Percentiles rank a stretch among this genome's conserved stretches.
These are phyloP conservation scores for Vanderwaltozyma verrucispora DNA, from an alignment of 805 yeast species.

Conservation along the genomic window DNA sequence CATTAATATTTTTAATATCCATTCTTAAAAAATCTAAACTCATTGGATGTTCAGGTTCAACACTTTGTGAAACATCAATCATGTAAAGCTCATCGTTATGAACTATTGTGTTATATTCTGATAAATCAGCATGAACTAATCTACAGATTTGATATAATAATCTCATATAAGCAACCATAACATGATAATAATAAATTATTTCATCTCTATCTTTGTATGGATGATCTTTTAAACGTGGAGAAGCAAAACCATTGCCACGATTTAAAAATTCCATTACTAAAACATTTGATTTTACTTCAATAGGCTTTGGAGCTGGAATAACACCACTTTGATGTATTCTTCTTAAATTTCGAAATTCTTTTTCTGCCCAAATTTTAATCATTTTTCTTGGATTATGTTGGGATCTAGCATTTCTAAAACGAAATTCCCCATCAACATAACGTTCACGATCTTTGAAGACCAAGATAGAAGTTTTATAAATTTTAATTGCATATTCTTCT, in stretches of 20 bases:
- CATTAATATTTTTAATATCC: constrained; percentile 95
- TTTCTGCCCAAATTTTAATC: constrained; percentile 98
- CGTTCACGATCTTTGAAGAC: constrained; percentile 96
- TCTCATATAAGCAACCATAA: constrained; percentile 76
- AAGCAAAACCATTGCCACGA: constrained; percentile 74
- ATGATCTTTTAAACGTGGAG: constrained; percentile 83
- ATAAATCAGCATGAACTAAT: constrained; percentile 90
- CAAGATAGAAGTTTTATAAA: constrained; percentile 89
- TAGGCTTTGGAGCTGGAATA: constrained; percentile 89
- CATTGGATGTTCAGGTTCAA: constrained; percentile 97
- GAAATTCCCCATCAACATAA: constrained; percentile 90
- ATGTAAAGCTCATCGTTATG: constrained; percentile 72
- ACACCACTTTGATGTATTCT: constrained; percentile 61
- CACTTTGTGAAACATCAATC: constrained; percentile 95
- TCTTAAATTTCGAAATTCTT: constrained; percentile 87
- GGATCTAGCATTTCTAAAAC: constrained; percentile 77
- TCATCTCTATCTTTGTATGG: constrained; percentile 59
- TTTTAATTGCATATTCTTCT: constrained; percentile 73
- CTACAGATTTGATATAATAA: constrained; percentile 80
- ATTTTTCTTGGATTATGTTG: constrained; percentile 92
- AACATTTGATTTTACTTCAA: constrained; percentile 81
- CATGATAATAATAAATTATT: constrained; percentile 57
- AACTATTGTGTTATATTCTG: constrained; percentile 87
- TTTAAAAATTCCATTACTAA: constrained; percentile 85
- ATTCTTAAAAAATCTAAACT: constrained; percentile 87